Percentiles rank a stretch among this genome's conserved stretches.
Conservation (phyloP, 179 eudicot species). For the Actinidia polygama region DNA sequence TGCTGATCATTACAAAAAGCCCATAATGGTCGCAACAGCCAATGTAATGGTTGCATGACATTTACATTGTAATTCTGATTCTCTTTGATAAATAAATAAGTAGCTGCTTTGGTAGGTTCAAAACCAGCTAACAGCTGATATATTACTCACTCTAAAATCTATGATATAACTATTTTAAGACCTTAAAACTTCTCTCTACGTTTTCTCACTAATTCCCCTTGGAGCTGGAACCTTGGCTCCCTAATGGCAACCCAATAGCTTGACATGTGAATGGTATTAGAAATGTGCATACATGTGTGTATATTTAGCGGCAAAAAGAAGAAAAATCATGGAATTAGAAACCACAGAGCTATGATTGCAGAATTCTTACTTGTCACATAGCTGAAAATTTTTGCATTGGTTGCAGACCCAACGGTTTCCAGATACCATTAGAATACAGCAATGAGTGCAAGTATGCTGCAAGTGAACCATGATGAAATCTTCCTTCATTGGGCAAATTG, state of each 20-base stretch:
- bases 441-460: conserved; percentile 88
- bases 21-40: background rate
- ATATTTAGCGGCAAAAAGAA: background rate
- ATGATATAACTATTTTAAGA: background rate
- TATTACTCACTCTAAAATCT: background rate
- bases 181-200: background rate
- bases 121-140: background rate
- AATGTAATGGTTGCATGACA: background rate
- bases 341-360: background rate
- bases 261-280: background rate
- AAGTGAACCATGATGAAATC: conserved; percentile 98
- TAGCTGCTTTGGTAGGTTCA: background rate
- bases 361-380: conserved; percentile 80
- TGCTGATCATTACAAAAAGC: background rate
- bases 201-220: background rate
- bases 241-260: background rate
- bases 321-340: background rate
- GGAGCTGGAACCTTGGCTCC: background rate
- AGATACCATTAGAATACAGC: conserved; percentile 81
- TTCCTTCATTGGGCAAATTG: conserved; percentile 92
- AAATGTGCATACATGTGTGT: no score
- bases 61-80: background rate
- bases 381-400: conserved; percentile 86
- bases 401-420: conserved; percentile 92
- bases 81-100: background rate